Evolutionary conservation across 169 alveolate species (phyloP).

Genomic region (Plasmodium vinckei): DNA sequence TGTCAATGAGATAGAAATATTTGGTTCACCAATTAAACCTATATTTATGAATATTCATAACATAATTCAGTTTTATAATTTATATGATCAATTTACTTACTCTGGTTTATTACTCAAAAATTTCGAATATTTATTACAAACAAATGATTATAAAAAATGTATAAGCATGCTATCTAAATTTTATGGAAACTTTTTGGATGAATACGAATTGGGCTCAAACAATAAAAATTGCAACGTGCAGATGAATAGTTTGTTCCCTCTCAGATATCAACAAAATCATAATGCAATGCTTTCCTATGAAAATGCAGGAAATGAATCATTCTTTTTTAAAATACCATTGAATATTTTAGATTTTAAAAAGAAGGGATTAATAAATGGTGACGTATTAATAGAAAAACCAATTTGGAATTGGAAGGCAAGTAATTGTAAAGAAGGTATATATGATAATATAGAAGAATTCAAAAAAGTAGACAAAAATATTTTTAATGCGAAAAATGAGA

Average conservation of each 20-base stretch:
- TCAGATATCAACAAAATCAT: background rate
- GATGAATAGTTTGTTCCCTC: too few species aligned
- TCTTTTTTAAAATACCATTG: constrained; percentile 65
- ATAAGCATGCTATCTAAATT: constrained; percentile 15
- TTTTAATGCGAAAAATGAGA: background rate
- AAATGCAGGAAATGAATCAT: background rate
- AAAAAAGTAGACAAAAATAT: background rate
- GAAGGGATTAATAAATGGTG: background rate
- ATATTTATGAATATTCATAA: constrained; percentile 57
- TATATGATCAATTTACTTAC: constrained; percentile 68
- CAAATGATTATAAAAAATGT: constrained; percentile 37
- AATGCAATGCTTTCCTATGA: background rate
- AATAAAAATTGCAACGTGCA: background rate
- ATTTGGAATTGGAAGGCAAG: background rate
- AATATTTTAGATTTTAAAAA: constrained; percentile 37
- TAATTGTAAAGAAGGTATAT: background rate
- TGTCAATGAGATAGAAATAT: constrained; percentile 64
- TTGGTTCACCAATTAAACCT: constrained; percentile 68
- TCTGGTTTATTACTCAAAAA: constrained; percentile 68
- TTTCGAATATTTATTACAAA: constrained; percentile 38
- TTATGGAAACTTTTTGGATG: constrained; percentile 13
- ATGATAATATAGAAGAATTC: too few species aligned
- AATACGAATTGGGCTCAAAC: background rate
- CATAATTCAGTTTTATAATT: constrained; percentile 26
- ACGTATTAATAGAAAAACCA: background rate